Evolutionary conservation across 306 rosid species (phyloP).

Genomic region (Casuarina glauca): DNA sequence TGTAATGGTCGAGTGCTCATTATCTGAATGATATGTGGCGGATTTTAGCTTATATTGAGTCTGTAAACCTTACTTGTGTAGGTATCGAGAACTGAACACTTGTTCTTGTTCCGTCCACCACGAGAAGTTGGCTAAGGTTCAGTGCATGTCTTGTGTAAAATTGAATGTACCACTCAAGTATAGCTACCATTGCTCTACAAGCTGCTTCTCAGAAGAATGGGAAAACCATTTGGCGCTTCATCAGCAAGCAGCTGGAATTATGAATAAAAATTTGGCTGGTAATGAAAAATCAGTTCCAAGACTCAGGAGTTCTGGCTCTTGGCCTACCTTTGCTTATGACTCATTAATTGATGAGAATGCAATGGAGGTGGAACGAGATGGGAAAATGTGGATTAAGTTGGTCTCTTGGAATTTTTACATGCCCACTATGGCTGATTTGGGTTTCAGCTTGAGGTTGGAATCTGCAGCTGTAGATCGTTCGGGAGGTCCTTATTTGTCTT

Average conservation of each 20-base stretch:
- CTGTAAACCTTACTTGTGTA: not conserved
- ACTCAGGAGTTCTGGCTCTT: constrained; percentile 26
- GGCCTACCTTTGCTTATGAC: not conserved
- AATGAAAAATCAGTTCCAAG: not conserved
- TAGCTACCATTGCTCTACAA: constrained; percentile 25
- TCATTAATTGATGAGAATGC: not conserved
- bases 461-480: constrained; percentile 30
- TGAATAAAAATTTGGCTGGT: not conserved
- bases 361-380: constrained; percentile 2
- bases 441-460: constrained; percentile 25
- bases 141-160: constrained; percentile 22
- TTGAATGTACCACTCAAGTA: constrained; percentile 19
- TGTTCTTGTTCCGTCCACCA: constrained; percentile 32
- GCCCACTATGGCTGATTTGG: constrained; percentile 31
- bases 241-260: not conserved
- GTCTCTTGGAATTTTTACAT: constrained; percentile 16
- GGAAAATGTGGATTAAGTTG: constrained; percentile 21
- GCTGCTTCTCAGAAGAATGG: constrained; percentile 26
- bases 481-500: constrained; percentile 11
- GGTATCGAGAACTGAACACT: constrained; percentile 25
- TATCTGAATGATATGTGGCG: not conserved
- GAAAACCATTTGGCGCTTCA: constrained; percentile 16
- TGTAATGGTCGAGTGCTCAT: not conserved
- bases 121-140: constrained; percentile 11
- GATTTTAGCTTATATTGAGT: not conserved